Percentiles rank a stretch among this genome's conserved stretches.
Conservation (phyloP, 2,329 filamentous ascomycete species). For the Ascochyta koolunga region DNA sequence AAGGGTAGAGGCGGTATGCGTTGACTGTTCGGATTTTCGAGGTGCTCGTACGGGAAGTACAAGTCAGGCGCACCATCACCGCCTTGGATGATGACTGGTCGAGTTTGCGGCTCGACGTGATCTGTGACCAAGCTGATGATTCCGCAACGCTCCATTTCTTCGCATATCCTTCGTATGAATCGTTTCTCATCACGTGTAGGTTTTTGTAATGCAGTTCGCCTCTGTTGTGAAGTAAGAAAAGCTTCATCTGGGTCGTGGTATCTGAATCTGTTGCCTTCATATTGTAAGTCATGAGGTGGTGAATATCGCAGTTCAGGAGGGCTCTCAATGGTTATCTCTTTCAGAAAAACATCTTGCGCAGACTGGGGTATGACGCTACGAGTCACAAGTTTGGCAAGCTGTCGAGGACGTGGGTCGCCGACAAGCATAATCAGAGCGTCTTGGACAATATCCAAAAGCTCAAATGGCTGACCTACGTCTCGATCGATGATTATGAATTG, state of each 20-base stretch:
- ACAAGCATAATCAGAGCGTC: constrained; percentile 32
- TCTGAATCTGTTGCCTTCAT: constrained; percentile 35
- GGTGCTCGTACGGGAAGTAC: constrained; percentile 35
- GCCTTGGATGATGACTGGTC: constrained; percentile 30
- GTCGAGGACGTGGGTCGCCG: constrained; percentile 29
- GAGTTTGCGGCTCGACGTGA: constrained; percentile 31
- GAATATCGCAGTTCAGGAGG: constrained; percentile 22
- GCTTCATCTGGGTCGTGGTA: constrained; percentile 24
- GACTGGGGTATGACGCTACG: constrained; percentile 31
- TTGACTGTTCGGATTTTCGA: constrained; percentile 9
- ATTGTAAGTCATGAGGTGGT: constrained; percentile 28
- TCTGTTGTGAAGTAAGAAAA: constrained; percentile 16
- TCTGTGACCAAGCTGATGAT: constrained; percentile 25
- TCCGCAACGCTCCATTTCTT: constrained; percentile 38
- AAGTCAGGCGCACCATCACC: constrained; percentile 32
- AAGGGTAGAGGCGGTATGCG: constrained; percentile 23
- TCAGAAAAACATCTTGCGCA: constrained; percentile 29
- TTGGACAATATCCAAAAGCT: constrained; percentile 37
- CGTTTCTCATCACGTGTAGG: constrained; percentile 28
- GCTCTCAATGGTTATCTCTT: constrained; percentile 28
- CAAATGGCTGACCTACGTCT: constrained; percentile 31
- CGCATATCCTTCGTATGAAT: constrained; percentile 30
- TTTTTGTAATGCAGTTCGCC: constrained; percentile 2
- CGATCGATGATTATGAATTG: constrained; percentile 42
- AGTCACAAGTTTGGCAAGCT: constrained; percentile 32